Percentiles rank a stretch among this genome's conserved stretches.
Conservation (phyloP, 1,284 basidiomycete genomes). For the Ceratobasidium sp. region DNA sequence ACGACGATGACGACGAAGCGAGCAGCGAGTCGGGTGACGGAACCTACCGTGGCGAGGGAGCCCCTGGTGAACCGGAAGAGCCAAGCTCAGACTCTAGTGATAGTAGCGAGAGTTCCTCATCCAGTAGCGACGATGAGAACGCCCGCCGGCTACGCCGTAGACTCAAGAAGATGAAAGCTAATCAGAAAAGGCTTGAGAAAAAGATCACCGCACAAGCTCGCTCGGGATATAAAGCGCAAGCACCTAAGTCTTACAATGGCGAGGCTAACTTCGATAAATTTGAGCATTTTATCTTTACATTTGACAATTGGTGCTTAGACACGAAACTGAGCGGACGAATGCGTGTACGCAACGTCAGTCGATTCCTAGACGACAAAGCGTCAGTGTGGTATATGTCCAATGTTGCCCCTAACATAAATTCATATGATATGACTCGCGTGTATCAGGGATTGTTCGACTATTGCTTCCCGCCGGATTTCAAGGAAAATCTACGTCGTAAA, state of each 20-base stretch:
- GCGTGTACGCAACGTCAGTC: neutral
- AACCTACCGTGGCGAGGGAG: no score
- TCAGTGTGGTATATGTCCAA: slow-evolving; percentile 4
- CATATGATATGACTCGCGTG: neutral
- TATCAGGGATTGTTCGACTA: slow-evolving; percentile 55
- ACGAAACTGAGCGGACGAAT: neutral
- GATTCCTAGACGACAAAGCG: slow-evolving; percentile 15
- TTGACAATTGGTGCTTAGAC: slow-evolving; percentile 17
- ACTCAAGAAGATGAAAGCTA: neutral
- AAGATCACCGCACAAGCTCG: neutral
- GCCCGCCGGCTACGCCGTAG: neutral
- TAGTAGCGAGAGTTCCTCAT: no score
- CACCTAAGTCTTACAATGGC: slow-evolving; percentile 5
- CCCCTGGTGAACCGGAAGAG: no score
- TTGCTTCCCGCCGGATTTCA: slow-evolving; percentile 59
- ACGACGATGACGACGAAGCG: no score
- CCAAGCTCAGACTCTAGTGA: no score
- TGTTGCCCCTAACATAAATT: neutral
- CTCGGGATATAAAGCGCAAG: neutral
- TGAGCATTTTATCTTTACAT: slow-evolving; percentile 18
- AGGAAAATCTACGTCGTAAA: slow-evolving; percentile 47
- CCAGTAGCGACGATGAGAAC: no score
- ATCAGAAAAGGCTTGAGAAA: neutral
- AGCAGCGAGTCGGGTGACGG: no score
- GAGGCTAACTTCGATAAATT: slow-evolving; percentile 15